phyloP scores from a whole-genome alignment of 1,284 basidiomycete genomes.

The Trametes pubescens region DNA sequence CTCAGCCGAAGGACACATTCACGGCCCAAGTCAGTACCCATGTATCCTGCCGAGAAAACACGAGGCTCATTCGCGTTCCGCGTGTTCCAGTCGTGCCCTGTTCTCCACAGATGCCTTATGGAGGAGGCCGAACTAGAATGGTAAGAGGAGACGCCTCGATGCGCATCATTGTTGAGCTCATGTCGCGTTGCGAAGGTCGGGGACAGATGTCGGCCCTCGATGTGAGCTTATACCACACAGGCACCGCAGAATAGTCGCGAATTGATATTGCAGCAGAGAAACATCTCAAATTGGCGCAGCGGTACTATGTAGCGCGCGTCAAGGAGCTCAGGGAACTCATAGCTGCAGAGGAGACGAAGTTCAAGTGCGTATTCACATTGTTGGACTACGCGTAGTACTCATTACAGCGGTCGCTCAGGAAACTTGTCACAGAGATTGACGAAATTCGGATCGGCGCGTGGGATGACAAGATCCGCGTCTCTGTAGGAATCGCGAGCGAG shows the following conservation, averaged over 20 bases:
- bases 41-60: conserved; percentile 9
- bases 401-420: conserved; percentile 30
- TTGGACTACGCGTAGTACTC: not conserved
- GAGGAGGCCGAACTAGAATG: conserved; percentile 70
- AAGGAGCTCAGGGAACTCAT: conserved; percentile 77
- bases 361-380: conserved; percentile 62
- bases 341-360: conserved; percentile 73
- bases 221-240: conserved; percentile 25
- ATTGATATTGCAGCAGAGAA: conserved; percentile 21
- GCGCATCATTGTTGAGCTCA: conserved; percentile 1
- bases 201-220: conserved; percentile 30
- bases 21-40: conserved; percentile 61
- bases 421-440: conserved; percentile 72
- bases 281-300: conserved; percentile 77
- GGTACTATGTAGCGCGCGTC: conserved; percentile 73
- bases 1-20: conserved; percentile 71
- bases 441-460: conserved; percentile 76
- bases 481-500: conserved; percentile 44
- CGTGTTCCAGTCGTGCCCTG: conserved; percentile 66
- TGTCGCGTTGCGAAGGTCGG: conserved; percentile 28
- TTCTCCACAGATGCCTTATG: conserved; percentile 74
- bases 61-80: conserved; percentile 28
- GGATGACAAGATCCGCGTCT: conserved; percentile 62
- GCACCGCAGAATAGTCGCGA: not conserved
- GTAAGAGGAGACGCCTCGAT: conserved; percentile 50